Base-by-base conservation (phyloP, 2,329 filamentous ascomycete species). In the Dothistroma pini region DNA sequence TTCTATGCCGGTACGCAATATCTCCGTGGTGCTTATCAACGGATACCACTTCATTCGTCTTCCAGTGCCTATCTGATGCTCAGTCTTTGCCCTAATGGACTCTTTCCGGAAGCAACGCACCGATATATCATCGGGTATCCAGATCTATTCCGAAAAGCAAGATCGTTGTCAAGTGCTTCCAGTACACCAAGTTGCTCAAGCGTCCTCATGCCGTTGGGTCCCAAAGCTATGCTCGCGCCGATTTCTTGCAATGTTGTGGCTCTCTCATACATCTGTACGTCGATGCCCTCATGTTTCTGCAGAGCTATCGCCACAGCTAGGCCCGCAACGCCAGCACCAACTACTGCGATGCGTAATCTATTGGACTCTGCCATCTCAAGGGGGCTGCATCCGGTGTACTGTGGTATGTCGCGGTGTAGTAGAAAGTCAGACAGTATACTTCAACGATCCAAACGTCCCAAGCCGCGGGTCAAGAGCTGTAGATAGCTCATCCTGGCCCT, bases 301-400 rank as follows among this genome's bases (percentile, higher is more conserved):
- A 76, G 66, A 2, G 73, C 74, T 51, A 78, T 75, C 2, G 75
- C 74, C 3, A 74, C 69, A 1, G 72, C 72, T 21, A 79, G 71
- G 8, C 77, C 76, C 9, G 75, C 75, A 34, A 78, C 74, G 7
- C 76, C 76, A 29, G 69, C 72, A 16, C 76, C 76, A 21, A 75
- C 64, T 34, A 78, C 74, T 41, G 74, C 74, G 49, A 72, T 52
- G 57, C 69, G n/a, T 9, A 72, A 49, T 31, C 57, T 61, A 2
- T 53, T 32, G 9, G 52, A 47, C 1, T 57, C 54, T 11, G 59
- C 47, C 63, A 66, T 66, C n/a, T 19, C 11, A 21, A 14, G 3
- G 35, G 21, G 8, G 25, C 41, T 44, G 34, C 9, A 16, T 11
- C 34, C 1, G 19, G 1, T 54, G 12, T 19, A 19, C n/a, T 44